Base-by-base conservation (phyloP, 2,329 filamentous ascomycete species). In the Alternaria metachromatica region DNA sequence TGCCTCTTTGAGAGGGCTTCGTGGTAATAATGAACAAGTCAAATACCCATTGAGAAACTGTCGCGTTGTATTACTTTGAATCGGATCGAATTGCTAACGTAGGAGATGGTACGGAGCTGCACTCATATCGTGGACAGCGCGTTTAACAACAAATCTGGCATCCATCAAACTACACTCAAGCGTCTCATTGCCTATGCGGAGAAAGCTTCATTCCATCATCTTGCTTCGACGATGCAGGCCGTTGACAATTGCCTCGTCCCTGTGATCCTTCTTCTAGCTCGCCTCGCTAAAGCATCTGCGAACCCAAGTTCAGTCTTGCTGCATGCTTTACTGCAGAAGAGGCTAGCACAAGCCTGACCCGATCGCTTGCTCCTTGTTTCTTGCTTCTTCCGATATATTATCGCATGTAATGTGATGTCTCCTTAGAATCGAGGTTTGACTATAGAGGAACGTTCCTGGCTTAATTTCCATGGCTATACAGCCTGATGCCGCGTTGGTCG, bases 11-110 rank as follows among this genome's bases (percentile, higher is more conserved):
- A 9, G 59, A 70, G 70, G 72, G 67, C 66, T 74, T 71, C 70
- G 69, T 72, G 61, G 68, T 74, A 76, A 76, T 76, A 73, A 70
- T 74, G 65, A 68, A 70, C 68, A 72, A 68, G 69, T 70, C 70
- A 70, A 67, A 68, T 71, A 53, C 20, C 28, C 20, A 53, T 12
- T 25, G 28, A 37, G 13, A 5, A 23, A 0, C 10, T 21, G 18
- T 37, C 18, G 20, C 28, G 2, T 51, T 15, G 4, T 15, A 23
- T 6, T 6, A 30, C 11, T 3, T 11, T 13, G 12, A 13, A n/a
- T 8, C 3, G 28, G 8, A 37, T 8, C 2, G 8, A n/a, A 4
- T 8, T 53, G 20, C 28, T 23, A 15, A 18, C n/a, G 2, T n/a
- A 10, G 13, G 12, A 3, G 25, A 28, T 15, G 23, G n/a, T 13